Conservation (phyloP, 139 green algal species). For the Chlorella sp. region DNA sequence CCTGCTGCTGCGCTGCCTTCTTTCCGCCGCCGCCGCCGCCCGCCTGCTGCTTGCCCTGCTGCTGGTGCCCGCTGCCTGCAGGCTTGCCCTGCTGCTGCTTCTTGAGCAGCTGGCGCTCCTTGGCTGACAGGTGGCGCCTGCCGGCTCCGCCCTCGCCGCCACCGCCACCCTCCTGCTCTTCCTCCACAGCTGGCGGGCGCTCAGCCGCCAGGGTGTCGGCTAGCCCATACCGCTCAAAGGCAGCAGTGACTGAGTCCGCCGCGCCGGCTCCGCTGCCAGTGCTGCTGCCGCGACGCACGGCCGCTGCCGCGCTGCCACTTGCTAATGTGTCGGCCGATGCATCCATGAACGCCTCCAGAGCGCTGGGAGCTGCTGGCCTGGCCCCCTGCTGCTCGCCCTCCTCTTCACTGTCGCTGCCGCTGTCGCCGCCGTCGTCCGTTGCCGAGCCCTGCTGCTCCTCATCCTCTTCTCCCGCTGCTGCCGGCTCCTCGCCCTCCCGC, state of each 20-base stretch:
- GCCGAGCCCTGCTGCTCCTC: background rate
- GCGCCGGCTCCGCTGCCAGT: background rate
- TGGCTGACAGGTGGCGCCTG: slow-evolving; percentile 71
- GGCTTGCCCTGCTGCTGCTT: slow-evolving; percentile 52
- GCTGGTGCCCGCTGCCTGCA: background rate
- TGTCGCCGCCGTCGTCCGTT: no score
- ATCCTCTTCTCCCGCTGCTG: background rate
- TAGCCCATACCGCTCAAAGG: slow-evolving; percentile 56
- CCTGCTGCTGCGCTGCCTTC: slow-evolving; percentile 35
- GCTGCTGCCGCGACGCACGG: slow-evolving; percentile 26
- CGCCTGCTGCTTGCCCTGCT: background rate
- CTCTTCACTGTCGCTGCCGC: background rate
- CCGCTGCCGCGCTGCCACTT: slow-evolving; percentile 16
- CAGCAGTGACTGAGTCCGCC: background rate
- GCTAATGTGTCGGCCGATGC: slow-evolving; percentile 58
- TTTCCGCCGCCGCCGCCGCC: slow-evolving; percentile 17
- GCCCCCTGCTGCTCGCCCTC: slow-evolving; percentile 11
- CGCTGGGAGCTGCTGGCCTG: slow-evolving; percentile 7
- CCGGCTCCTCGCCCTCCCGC: slow-evolving; percentile 2
- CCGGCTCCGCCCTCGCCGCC: slow-evolving; percentile 5
- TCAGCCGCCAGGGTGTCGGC: slow-evolving; percentile 11
- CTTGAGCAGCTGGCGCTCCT: slow-evolving; percentile 70
- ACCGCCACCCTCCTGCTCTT: background rate
- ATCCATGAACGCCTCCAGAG: slow-evolving; percentile 78
- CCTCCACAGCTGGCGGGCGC: background rate